Evolutionary conservation across 2,329 filamentous ascomycete genomes (phyloP), one percentile per base, ranked within the genome.

Genomic region (Penicillium rolfsii): DNA sequence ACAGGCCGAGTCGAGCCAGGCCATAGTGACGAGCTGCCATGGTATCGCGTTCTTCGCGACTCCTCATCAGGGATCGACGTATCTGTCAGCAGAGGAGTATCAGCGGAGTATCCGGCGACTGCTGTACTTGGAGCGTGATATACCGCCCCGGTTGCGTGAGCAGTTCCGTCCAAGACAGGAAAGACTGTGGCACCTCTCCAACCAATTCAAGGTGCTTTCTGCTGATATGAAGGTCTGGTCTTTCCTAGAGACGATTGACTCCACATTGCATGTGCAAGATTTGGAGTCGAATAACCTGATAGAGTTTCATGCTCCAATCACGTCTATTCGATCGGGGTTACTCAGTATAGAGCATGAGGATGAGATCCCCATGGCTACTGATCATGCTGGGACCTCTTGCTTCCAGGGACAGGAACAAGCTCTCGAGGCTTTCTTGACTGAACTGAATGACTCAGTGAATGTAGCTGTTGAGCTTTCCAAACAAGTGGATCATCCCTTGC

Each of bases 191-290:
- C 77, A 76, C 43, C 65, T 77, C 80, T 50, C 87, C 19, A 83
- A 86, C 3, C 79, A 81, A 45, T 89, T 88, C 67, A 81, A 81
- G 52, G 78, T 83, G 3, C 80, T 86, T 5, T 81, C 85, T 0
- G 82, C 83, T 38, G 86, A 88, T 58, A 77, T 88, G 54, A 82
- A 81, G 6, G 78, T 88, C 12, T 88, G 86, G 85, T 86, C 85
- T 0, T 84, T 88, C 43, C 85, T 88, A 60, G 86, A 88, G 67
- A 88, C 85, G 0, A 80, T 85, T 7, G 86, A 88, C 69, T 87
- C 85, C 0, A 80, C 81, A 0, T 75, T 88, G 4, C 83, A 83
- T 0, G 81, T 75, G 6, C 69, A 75, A 9, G 72, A 73, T 43
- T 68, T 72, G 0, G 70, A 76, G 3, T 70, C 71, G 0, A 73